These are phyloP conservation scores for Boletus rufocinnamomeus DNA, from an alignment of 768 basidiomycete species.

Conservation along the genomic window DNA sequence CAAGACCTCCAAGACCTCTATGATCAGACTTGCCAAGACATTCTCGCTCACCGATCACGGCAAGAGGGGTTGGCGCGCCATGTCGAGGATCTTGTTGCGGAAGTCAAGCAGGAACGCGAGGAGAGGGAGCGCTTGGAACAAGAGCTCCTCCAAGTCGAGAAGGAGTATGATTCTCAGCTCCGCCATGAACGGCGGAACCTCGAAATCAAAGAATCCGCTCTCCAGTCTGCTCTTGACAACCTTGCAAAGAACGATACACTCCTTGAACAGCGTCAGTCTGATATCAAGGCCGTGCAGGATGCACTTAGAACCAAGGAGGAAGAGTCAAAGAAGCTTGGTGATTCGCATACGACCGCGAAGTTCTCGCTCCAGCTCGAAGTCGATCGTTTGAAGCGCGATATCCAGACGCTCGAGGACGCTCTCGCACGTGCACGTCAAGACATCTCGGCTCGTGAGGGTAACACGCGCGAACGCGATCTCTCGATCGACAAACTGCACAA, in stretches of 20 bases:
- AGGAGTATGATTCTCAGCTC: conserved; percentile 61
- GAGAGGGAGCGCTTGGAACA: conserved; percentile 54
- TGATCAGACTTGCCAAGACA: conserved; percentile 62
- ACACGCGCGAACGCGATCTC: conserved; percentile 67
- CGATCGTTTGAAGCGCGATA: conserved; percentile 81
- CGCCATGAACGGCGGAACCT: conserved; percentile 62
- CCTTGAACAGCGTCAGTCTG: conserved; percentile 71
- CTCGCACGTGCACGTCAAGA: conserved; percentile 70
- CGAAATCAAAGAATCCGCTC: conserved; percentile 69
- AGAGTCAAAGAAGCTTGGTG: conserved; percentile 79
- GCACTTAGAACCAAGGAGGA: conserved; percentile 71
- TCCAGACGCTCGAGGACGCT: conserved; percentile 80
- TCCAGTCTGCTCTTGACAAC: conserved; percentile 63
- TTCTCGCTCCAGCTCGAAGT: conserved; percentile 90
- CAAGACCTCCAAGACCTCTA: conserved; percentile 66
- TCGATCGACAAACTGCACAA: conserved; percentile 74
- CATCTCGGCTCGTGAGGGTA: conserved; percentile 63
- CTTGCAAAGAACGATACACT: conserved; percentile 63
- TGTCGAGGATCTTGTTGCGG: conserved; percentile 67
- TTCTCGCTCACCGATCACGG: conserved; percentile 64
- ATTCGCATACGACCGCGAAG: conserved; percentile 78
- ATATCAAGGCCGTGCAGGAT: conserved; percentile 70
- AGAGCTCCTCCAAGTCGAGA: conserved; percentile 58
- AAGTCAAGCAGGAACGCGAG: conserved; percentile 59
- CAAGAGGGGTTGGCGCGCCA: conserved; percentile 79